These are phyloP conservation scores for Xanthoconium separans DNA, from an alignment of 1,284 basidiomycete genomes.

Conservation along the genomic window DNA sequence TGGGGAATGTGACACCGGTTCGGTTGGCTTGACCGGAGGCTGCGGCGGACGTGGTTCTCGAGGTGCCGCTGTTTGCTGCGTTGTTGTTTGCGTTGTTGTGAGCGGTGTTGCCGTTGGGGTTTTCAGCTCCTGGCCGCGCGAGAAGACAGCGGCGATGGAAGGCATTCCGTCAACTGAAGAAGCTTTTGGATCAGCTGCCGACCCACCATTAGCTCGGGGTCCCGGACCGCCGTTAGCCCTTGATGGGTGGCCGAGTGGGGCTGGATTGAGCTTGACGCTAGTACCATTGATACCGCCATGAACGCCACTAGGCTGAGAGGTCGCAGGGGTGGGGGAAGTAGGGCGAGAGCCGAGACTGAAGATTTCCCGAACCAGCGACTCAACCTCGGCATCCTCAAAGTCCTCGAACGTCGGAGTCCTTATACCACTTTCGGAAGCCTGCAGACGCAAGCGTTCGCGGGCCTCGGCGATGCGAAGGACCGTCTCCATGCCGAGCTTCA, in stretches of 20 bases:
- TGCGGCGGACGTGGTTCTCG: neutral
- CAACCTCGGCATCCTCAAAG: slow-evolving; percentile 39
- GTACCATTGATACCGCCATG: slow-evolving; percentile 11
- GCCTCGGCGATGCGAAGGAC: slow-evolving; percentile 47
- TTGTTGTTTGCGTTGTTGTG: neutral
- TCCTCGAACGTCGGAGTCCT: slow-evolving; percentile 37
- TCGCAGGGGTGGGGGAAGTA: slow-evolving; percentile 18
- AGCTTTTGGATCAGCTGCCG: slow-evolving; percentile 24
- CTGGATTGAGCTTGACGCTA: slow-evolving; percentile 22
- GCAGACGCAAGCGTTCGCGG: slow-evolving; percentile 41
- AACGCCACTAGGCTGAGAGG: slow-evolving; percentile 5
- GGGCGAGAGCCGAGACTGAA: slow-evolving; percentile 35
- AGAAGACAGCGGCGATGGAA: slow-evolving; percentile 15
- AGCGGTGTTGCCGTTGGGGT: neutral
- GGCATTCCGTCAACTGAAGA: slow-evolving; percentile 27
- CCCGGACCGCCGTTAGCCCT: slow-evolving; percentile 18
- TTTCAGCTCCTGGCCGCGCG: neutral
- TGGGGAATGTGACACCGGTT: neutral
- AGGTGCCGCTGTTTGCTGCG: neutral
- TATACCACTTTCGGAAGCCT: slow-evolving; percentile 34
- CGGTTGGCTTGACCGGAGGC: neutral
- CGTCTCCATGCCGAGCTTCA: slow-evolving; percentile 48
- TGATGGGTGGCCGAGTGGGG: slow-evolving; percentile 17
- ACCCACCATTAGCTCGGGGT: slow-evolving; percentile 31
- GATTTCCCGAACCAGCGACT: slow-evolving; percentile 38